Evolutionary conservation across 1,139 yeast species (phyloP), one percentile per base, ranked within the genome.

Genomic region (Protomyces macrosporus): DNA sequence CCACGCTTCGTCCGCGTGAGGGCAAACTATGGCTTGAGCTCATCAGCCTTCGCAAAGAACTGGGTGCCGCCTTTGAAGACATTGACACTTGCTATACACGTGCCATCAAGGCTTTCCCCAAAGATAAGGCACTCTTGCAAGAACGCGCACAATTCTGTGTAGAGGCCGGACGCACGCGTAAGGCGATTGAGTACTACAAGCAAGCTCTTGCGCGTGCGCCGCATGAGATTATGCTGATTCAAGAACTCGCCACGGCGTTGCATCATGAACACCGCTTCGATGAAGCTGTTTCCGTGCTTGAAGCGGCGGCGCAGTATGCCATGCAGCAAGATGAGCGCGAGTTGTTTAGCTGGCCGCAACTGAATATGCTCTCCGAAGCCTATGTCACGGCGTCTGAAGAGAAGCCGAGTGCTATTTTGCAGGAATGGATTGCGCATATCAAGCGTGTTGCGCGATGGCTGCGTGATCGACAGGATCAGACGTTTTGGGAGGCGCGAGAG

Each of bases 391-490:
- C 86, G 66, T 45, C 55, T 3, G 34, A 14, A 32, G 34, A 50
- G 33, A 12, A 50, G 56, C 39, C 55, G 51, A 6, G 34, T 50
- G 9, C 82, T 82, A 53, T 84, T 85, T 7, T 88, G 85, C 81
- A 71, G 74, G 5, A 77, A 82, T 95, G 93, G 1, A 80, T 90
- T 30, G 81, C 80, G 63, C 79, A 84, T 0, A 81, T 90, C 55
- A 87, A 88, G 70, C 77, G 81, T 42, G 87, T 89, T 10, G 82
- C 96, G 0, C 78, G 98, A 65, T 90, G 96, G 95, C 81, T 91
- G 16, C 90, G 88, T 68, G 80, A 79, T 9, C 81, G 98, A 69
- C 77, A 77, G 33, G 36, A 53, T 14, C 97, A 93, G 73, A 77
- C 79, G 0, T 90, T 87, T 79, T 93, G 98, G 98, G 90, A 88